phyloP scores from a whole-genome alignment of 1,284 basidiomycete species.

The Rhodotorula sp. region DNA sequence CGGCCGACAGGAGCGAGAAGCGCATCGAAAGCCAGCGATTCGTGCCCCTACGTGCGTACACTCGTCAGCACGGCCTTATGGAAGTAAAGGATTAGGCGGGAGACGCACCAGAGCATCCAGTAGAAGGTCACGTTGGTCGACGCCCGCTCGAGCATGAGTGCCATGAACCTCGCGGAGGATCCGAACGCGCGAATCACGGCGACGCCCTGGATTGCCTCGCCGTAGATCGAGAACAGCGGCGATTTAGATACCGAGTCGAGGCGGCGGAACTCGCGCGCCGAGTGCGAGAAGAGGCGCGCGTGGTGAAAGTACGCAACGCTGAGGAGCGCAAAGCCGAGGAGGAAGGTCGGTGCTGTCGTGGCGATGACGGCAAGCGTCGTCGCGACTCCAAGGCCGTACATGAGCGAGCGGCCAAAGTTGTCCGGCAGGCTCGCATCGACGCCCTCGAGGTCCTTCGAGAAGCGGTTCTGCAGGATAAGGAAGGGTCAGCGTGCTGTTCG shows the following conservation, averaged over 20 bases:
- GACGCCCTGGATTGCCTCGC: constrained; percentile 58
- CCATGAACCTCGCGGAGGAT: constrained; percentile 55
- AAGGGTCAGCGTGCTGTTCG: background rate
- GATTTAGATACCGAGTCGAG: constrained; percentile 81
- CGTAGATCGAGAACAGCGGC: constrained; percentile 82
- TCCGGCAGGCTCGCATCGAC: constrained; percentile 83
- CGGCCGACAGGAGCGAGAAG: constrained; percentile 42
- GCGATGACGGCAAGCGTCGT: constrained; percentile 77
- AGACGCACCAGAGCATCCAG: constrained; percentile 38
- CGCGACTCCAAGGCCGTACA: constrained; percentile 54
- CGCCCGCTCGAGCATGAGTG: constrained; percentile 42
- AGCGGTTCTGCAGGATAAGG: constrained; percentile 65
- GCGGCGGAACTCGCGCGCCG: constrained; percentile 47
- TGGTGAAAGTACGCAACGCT: constrained; percentile 38
- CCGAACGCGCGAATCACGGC: constrained; percentile 86
- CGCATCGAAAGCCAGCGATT: constrained; percentile 52
- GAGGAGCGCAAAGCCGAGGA: constrained; percentile 44
- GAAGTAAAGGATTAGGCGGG: background rate
- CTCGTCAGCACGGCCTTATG: too few species aligned
- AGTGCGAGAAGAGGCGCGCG: constrained; percentile 40
- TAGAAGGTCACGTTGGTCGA: constrained; percentile 35
- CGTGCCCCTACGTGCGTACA: constrained; percentile 44
- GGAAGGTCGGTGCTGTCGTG: constrained; percentile 45
- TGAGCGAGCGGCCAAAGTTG: constrained; percentile 68
- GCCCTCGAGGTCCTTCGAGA: constrained; percentile 89